Percentiles rank a stretch among this genome's conserved stretches.
Evolutionary conservation across 2,329 filamentous ascomycete species (phyloP).

Genomic region (Lanzia echinophila): DNA sequence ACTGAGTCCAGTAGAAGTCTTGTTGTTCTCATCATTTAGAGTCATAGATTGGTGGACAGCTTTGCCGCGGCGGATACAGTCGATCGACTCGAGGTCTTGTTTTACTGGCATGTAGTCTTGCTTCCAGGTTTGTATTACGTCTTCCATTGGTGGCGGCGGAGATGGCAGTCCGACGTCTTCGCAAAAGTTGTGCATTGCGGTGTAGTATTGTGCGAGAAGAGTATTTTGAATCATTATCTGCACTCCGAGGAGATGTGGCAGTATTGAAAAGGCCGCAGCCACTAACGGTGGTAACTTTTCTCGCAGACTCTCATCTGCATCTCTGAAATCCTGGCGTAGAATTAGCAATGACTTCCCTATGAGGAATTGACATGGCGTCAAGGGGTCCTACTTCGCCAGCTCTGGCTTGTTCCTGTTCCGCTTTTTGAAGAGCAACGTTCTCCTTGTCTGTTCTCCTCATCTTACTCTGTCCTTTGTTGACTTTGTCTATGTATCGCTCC

Average conservation of each 20-base stretch:
- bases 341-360: constrained; percentile 11
- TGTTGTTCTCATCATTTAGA: constrained; percentile 28
- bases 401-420: constrained; percentile 61
- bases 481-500: constrained; percentile 67
- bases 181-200: constrained; percentile 66
- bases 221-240: constrained; percentile 74
- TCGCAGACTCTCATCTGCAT: constrained; percentile 68
- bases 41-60: constrained; percentile 49
- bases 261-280: constrained; percentile 62
- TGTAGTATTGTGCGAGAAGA: constrained; percentile 72
- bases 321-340: constrained; percentile 56
- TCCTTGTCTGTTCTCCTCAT: constrained; percentile 65
- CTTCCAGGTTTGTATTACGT: constrained; percentile 63
- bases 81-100: constrained; percentile 59
- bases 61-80: constrained; percentile 60
- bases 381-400: constrained; percentile 50
- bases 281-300: constrained; percentile 66
- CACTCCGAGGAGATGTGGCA: constrained; percentile 62
- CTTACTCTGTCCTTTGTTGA: constrained; percentile 65
- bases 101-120: constrained; percentile 55
- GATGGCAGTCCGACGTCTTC: constrained; percentile 62
- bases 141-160: constrained; percentile 64
- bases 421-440: constrained; percentile 61
- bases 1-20: constrained; percentile 26
- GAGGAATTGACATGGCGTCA: background rate